phyloP scores from a whole-genome alignment of 371 early-diverging fungal species.

The Phascolomyces articulosus region DNA sequence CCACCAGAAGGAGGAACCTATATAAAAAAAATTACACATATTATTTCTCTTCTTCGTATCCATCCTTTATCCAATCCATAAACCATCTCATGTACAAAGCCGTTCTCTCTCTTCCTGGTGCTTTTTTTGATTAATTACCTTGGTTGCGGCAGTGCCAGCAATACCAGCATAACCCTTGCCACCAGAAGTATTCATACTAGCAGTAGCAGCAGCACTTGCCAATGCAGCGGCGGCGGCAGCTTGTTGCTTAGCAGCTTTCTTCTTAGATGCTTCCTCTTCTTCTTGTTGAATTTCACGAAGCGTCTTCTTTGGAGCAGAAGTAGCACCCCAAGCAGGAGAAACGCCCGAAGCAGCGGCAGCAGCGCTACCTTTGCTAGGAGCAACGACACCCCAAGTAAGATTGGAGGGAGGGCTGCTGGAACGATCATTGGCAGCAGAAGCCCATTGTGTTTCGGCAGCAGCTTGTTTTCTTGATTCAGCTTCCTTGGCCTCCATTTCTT shows the following conservation, averaged over 20 bases:
- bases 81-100: background rate
- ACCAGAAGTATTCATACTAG: conserved; percentile 5
- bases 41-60: no score
- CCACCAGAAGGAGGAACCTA: conserved; percentile 12
- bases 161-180: conserved; percentile 54
- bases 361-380: conserved; percentile 24
- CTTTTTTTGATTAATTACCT: conserved; percentile 18
- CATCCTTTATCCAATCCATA: no score
- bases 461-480: conserved; percentile 42
- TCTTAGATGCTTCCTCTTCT: conserved; percentile 66
- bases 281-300: conserved; percentile 80
- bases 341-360: conserved; percentile 23
- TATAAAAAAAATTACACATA: background rate
- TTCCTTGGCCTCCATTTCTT: conserved; percentile 66
- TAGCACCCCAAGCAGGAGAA: conserved; percentile 60
- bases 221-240: conserved; percentile 20
- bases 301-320: conserved; percentile 68
- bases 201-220: conserved; percentile 15
- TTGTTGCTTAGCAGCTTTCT: conserved; percentile 43
- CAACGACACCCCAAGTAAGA: conserved; percentile 49
- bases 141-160: conserved; percentile 30
- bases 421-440: conserved; percentile 6
- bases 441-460: conserved; percentile 37
- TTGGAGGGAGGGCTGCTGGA: background rate
- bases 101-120: conserved; percentile 1